Base-by-base conservation (phyloP, 768 basidiomycete genomes). In the Cantharellus cinnabarinus region DNA sequence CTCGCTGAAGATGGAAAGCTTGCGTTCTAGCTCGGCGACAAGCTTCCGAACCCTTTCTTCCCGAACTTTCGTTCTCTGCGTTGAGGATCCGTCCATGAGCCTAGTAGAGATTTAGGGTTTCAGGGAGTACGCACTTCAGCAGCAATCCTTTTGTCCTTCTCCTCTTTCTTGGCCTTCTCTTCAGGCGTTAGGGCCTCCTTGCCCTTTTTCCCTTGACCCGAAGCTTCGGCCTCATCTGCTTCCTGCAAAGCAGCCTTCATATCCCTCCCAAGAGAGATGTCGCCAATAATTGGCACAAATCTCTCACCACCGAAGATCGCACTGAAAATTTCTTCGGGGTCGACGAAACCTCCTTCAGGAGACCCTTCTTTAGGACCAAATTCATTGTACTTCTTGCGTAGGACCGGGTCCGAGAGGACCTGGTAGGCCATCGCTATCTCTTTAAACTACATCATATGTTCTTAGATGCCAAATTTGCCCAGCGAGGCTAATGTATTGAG, bases 181-280 rank as follows among this genome's bases (percentile, higher is more conserved):
- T 90, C 86, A 5, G 75, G 72, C 58, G 68, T 70, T 29, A 74
- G 52, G 34, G 73, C 67, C 53, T 70, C 69, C 15, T 54, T 56
- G 15, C 62, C 60, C 41, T 64, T 59, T 44, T 57, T 50, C 41
- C 48, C 58, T 14, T 63, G 58, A n/a, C 57, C 59, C 7, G 44
- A 52, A 1, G 59, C 59, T 1, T 59, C 59, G 4, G 74, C 78
- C 56, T 85, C 85, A 42, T 84, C 85, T 0, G 81, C 88, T 67
- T 91, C 89, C 66, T 93, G 89, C 66, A 93, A 69, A 3, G 88
- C 90, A 2, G 83, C 77, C 73, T 94, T 94, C 90, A 94, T 91
- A 65, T 94, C 90, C 65, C 78, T 76, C 39, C 87, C 90, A 58
- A 94, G 72, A 62, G 85, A 86, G 64, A 93, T 90, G 50, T 83